Evolutionary conservation across 2,329 filamentous ascomycete genomes (phyloP), one percentile per base, ranked within the genome.

Genomic region (Claviceps purpurea): DNA sequence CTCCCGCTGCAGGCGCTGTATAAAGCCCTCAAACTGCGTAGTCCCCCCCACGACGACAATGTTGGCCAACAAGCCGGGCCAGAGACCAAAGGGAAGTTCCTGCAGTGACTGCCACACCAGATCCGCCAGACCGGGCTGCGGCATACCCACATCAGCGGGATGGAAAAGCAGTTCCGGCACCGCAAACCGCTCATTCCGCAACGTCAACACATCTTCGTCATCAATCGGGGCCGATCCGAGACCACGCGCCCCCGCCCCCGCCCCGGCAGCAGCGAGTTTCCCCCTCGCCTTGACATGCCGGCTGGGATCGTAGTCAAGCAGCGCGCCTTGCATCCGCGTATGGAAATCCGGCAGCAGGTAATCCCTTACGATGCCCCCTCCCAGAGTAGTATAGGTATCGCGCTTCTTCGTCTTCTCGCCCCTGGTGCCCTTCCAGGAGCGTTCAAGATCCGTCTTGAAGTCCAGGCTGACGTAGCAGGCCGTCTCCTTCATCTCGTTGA

Each of bases 401-500:
- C 80, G 71, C 49, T 72, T 70, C 1, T 73, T 68, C 11, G 80
- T 71, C 49, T 72, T 70, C 59, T 81, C 76, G 44, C 81, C 77
- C 55, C 78, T 70, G 1, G 85, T 81, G 6, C 84, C 86, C 65
- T 89, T 93, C 89, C 89, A 95, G 0, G 83, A 84, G 57, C 76
- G 77, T 56, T 97, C 90, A 39, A 98, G 77, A 59, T 96, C 88
- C 6, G 66, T 62, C 26, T 75, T 72, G 66, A 97, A 96, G 62
- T 94, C 81, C 1, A 79, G 71, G 2, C 86, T 85, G 11, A 96
- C 82, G 60, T 86, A 97, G 64, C 88, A 95, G 1, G 86, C 82
- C 4, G 84, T 77, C 65, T 98, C 93, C 64, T 98, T 98, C 68
- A 97, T 90, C 66, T 96, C 87, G 61, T 95, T 95, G 64, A 96